phyloP scores from a whole-genome alignment of 768 basidiomycete genomes.

The Pisolithus sp. region DNA sequence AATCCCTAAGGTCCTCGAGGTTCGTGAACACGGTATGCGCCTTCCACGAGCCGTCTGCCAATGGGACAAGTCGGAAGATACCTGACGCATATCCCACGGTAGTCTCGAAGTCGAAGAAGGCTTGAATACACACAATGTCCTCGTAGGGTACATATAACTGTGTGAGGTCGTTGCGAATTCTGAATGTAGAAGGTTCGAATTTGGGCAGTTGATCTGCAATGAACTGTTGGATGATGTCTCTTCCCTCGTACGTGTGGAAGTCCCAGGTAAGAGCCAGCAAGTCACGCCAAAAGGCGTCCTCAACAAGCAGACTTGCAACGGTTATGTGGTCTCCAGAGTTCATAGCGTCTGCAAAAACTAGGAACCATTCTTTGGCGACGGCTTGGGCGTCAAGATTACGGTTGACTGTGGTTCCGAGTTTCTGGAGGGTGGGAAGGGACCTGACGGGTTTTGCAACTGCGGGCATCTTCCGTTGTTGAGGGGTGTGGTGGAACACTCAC shows the following conservation, averaged over 20 bases:
- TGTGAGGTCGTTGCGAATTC: constrained; percentile 18
- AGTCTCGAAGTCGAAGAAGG: constrained; percentile 50
- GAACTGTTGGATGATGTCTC: constrained; percentile 31
- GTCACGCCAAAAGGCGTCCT: constrained; percentile 45
- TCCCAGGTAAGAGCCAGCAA: constrained; percentile 48
- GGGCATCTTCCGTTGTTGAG: background rate
- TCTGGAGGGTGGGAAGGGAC: constrained; percentile 25
- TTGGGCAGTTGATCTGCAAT: constrained; percentile 34
- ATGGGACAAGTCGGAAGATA: constrained; percentile 48
- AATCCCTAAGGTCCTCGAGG: constrained; percentile 50
- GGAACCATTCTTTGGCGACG: constrained; percentile 20
- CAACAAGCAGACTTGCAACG: constrained; percentile 24
- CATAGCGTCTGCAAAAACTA: constrained; percentile 18
- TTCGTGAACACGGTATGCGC: constrained; percentile 55
- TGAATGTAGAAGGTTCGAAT: constrained; percentile 7
- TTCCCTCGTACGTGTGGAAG: constrained; percentile 44
- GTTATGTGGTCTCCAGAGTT: constrained; percentile 8
- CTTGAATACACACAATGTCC: constrained; percentile 53
- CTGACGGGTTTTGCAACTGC: background rate
- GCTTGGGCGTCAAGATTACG: constrained; percentile 12
- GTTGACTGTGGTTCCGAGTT: constrained; percentile 16
- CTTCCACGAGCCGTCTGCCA: constrained; percentile 43
- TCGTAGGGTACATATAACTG: constrained; percentile 39
- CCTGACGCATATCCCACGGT: constrained; percentile 45
- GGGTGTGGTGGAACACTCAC: background rate